Percentiles rank a stretch among this genome's conserved stretches.
These are phyloP conservation scores for Plantago ovata DNA, from an alignment of 257 asterid species.

Conservation along the genomic window DNA sequence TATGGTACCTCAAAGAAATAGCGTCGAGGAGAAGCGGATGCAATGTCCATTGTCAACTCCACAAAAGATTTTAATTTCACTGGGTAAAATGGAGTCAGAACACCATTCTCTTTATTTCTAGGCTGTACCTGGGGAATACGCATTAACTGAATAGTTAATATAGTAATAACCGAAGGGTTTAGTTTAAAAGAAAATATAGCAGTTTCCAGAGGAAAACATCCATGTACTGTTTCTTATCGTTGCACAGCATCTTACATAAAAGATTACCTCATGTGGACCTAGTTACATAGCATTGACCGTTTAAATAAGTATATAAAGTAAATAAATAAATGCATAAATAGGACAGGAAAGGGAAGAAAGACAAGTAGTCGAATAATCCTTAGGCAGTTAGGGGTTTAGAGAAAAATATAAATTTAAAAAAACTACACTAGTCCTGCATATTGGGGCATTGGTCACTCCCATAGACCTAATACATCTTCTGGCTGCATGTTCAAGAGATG, in stretches of 20 bases:
- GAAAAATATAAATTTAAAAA: constrained; percentile 7
- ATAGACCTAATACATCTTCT: not conserved
- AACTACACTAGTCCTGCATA: not conserved
- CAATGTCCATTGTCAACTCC: constrained; percentile 83
- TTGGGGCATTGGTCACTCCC: too few species aligned
- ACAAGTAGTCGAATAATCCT: too few species aligned
- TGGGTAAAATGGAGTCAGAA: constrained; percentile 35
- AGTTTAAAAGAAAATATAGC: constrained; percentile 3
- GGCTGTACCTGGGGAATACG: constrained; percentile 50
- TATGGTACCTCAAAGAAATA: constrained; percentile 86
- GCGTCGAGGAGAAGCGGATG: constrained; percentile 90
- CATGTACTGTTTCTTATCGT: constrained; percentile 2
- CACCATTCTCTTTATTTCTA: constrained; percentile 32
- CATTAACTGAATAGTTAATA: constrained; percentile 12
- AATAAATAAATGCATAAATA: too few species aligned
- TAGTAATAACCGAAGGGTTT: constrained; percentile 10
- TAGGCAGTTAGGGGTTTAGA: not conserved
- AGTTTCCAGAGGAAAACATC: constrained; percentile 6
- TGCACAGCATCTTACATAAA: constrained; percentile 3
- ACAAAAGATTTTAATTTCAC: constrained; percentile 71
- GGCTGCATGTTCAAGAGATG: not conserved
- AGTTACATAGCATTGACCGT: too few species aligned
- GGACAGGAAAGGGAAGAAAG: too few species aligned
- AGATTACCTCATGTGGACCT: constrained; percentile 15
- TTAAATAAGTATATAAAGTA: too few species aligned